A percentile compares a stretch with the other conserved stretches of the same genome.
Conservation (phyloP, 108 stramenopile genomes). For the Fragilaria crotonensis region DNA sequence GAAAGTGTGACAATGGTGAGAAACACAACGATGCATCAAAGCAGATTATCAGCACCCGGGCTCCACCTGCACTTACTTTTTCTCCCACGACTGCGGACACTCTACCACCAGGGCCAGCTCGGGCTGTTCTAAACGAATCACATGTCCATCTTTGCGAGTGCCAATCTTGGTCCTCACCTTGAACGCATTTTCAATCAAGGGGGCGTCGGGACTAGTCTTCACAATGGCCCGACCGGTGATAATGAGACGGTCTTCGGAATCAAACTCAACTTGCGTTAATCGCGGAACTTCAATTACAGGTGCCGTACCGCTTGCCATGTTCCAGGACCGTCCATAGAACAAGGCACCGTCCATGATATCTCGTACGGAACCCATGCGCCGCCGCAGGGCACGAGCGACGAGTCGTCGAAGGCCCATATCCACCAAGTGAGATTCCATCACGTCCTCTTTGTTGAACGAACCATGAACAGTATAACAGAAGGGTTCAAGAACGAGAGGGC, state of each 20-base stretch:
- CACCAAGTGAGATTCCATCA: slow-evolving; percentile 65
- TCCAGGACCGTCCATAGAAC: slow-evolving; percentile 76
- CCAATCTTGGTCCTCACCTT: slow-evolving; percentile 81
- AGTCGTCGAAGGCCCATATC: slow-evolving; percentile 68
- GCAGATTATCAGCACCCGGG: not conserved
- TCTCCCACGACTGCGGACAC: slow-evolving; percentile 66
- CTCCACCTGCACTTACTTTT: slow-evolving; percentile 36
- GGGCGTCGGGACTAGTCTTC: slow-evolving; percentile 47
- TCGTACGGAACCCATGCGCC: slow-evolving; percentile 61
- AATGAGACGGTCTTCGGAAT: slow-evolving; percentile 53
- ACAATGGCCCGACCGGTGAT: slow-evolving; percentile 76
- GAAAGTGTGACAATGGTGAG: slow-evolving; percentile 3
- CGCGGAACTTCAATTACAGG: slow-evolving; percentile 74
- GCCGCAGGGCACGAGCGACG: slow-evolving; percentile 62
- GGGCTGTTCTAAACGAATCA: slow-evolving; percentile 62
- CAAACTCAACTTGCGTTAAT: slow-evolving; percentile 75
- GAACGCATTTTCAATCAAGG: slow-evolving; percentile 67
- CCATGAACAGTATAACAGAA: slow-evolving; percentile 69
- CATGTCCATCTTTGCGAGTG: slow-evolving; percentile 58
- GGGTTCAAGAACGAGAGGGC: slow-evolving; percentile 76
- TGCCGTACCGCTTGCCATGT: slow-evolving; percentile 46
- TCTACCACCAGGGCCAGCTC: slow-evolving; percentile 77
- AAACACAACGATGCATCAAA: slow-evolving; percentile 2
- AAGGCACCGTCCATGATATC: slow-evolving; percentile 82
- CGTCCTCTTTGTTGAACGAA: slow-evolving; percentile 75